Percentiles rank a stretch among this genome's conserved stretches.
Conservation (phyloP, 2,329 filamentous ascomycete genomes). For the Penicillium sp. region DNA sequence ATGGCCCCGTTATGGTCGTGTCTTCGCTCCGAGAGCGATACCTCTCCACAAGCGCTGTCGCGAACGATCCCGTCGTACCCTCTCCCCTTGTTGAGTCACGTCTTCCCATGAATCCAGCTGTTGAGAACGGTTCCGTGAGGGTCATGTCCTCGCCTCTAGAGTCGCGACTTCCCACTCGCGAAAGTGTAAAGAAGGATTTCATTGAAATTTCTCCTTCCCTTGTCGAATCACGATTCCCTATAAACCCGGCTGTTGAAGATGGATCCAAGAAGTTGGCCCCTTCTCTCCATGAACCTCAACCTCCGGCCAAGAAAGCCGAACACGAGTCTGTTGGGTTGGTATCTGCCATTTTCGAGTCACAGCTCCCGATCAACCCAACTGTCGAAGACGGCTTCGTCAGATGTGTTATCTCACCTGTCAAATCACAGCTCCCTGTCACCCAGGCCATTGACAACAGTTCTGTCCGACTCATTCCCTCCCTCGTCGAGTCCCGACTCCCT, state of each 20-base stretch:
- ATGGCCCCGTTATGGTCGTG: background rate
- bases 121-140: background rate
- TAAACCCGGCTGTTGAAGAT: conserved; percentile 7
- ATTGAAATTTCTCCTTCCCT: background rate
- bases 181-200: background rate
- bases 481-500: conserved; percentile 23
- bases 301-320: background rate
- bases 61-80: background rate
- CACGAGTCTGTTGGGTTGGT: background rate
- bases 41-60: background rate
- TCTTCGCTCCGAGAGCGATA: background rate
- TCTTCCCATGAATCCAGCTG: conserved; percentile 9
- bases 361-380: conserved; percentile 8
- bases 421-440: background rate
- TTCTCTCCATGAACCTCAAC: background rate
- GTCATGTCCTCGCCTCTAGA: background rate
- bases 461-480: background rate
- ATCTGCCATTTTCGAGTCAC: conserved; percentile 12
- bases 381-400: background rate
- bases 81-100: conserved; percentile 12
- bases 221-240: conserved; percentile 13
- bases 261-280: background rate
- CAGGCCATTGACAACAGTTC: background rate
- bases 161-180: background rate
- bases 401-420: background rate